Percentiles rank a stretch among this genome's conserved stretches.
Evolutionary conservation across 2,329 filamentous ascomycete species (phyloP).

Genomic region (Aspergillus novoparasiticus): DNA sequence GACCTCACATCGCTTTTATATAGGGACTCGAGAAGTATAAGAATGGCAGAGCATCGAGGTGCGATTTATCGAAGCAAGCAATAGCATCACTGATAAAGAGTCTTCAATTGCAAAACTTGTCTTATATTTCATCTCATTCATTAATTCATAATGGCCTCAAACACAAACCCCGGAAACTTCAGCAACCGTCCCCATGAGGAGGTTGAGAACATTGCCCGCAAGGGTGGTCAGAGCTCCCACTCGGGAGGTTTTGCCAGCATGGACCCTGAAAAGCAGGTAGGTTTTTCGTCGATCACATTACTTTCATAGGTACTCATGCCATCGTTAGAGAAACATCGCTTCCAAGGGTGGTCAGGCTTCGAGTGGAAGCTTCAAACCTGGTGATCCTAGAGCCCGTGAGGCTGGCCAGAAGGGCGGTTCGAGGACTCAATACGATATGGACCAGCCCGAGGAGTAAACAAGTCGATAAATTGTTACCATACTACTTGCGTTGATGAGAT

Average conservation of each 20-base stretch:
- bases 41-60: neutral
- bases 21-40: neutral
- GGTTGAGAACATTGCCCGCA: slow-evolving; percentile 44
- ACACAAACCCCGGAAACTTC: slow-evolving; percentile 44
- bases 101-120: neutral
- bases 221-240: slow-evolving; percentile 38
- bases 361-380: slow-evolving; percentile 55
- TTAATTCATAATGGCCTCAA: slow-evolving; percentile 19
- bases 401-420: slow-evolving; percentile 56
- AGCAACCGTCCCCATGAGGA: slow-evolving; percentile 50
- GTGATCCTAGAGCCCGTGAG: slow-evolving; percentile 55
- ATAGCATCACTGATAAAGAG: neutral
- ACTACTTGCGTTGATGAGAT: neutral
- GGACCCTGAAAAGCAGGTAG: slow-evolving; percentile 35
- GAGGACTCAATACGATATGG: slow-evolving; percentile 6
- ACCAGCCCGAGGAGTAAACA: slow-evolving; percentile 12
- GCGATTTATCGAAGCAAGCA: neutral
- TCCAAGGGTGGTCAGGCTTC: slow-evolving; percentile 58
- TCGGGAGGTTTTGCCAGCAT: slow-evolving; percentile 31
- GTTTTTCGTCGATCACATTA: neutral
- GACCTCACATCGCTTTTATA: slow-evolving; percentile 9
- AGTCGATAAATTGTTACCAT: neutral
- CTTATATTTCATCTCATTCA: neutral
- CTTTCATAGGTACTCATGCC: neutral
- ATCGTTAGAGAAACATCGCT: slow-evolving; percentile 54